A percentile compares a stretch with the other conserved stretches of the same genome.
Evolutionary conservation across 176 grass and related monocot species (phyloP).

Genomic region (Hsuehochloa calcarea): DNA sequence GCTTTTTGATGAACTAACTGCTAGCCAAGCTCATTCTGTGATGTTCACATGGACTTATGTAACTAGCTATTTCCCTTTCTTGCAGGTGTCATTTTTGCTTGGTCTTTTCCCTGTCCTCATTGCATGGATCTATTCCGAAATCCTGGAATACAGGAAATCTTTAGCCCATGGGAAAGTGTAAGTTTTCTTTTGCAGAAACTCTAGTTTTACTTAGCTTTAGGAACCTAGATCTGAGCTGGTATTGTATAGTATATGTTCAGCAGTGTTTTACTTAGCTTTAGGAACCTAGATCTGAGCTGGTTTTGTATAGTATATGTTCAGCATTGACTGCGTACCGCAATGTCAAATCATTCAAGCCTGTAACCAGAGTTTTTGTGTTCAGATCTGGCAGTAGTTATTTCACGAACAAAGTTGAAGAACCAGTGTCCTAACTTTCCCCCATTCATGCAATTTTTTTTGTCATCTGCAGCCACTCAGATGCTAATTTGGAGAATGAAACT

Average conservation of each 20-base stretch:
- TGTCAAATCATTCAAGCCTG: neutral
- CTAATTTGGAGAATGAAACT: conserved; percentile 44
- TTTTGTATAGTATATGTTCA: neutral
- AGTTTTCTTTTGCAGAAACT: conserved; percentile 22
- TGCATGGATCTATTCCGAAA: conserved; percentile 69
- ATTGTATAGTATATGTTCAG: neutral
- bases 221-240: neutral
- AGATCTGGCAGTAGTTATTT: neutral
- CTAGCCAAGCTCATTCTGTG: neutral
- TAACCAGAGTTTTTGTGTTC: neutral
- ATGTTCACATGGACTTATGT: neutral
- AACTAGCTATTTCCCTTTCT: conserved; percentile 1
- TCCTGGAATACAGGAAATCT: conserved; percentile 50
- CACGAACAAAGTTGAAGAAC: neutral
- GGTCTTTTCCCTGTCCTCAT: conserved; percentile 61
- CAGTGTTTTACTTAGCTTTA: too few species aligned
- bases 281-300: neutral
- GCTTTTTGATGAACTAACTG: neutral
- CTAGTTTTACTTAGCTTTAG: neutral
- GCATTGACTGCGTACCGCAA: neutral
- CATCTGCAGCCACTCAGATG: conserved; percentile 49
- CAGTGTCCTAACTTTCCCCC: neutral
- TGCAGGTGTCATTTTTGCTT: conserved; percentile 69
- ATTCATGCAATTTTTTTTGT: conserved; percentile 5
- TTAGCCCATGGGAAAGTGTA: conserved; percentile 52